Base-by-base conservation (phyloP, 208 protist genomes). In the Naegleria gruberi region DNA sequence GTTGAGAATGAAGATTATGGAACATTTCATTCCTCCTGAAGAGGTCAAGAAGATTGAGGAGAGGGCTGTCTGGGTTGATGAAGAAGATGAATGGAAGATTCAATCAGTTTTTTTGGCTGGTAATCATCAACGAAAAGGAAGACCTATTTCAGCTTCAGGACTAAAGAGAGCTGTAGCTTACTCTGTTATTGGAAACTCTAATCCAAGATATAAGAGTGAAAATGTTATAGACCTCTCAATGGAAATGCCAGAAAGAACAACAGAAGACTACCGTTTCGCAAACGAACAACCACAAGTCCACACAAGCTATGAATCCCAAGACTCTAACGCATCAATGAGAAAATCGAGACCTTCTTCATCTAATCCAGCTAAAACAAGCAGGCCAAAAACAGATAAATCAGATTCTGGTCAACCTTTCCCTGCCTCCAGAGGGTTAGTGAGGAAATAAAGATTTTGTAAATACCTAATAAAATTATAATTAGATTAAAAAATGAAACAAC, bases 231-330 rank as follows among this genome's bases (percentile, higher is more conserved):
- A 92, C 37, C 37, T 93, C 0, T 89, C 93, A 46, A 86, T 94
- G 34, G 93, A 94, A 46, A 92, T 94, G 91, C 93, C 93, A 26
- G 92, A 94, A 55, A 74, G 93, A 34, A 94, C 92, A 7, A 94
- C 93, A 43, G 77, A 90, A 81, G 93, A 94, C 45, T 94, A 94
- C 89, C 42, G 42, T n/a, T 26, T 34, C 3, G 15, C 12, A 30
- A 12, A 82, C 1, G 73, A 82, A 30, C 73, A 82, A 40, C 26
- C 15, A 65, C 51, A 10, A 55, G 46, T 55, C 12, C 30, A 10
- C 51, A 65, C 51, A 19, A 65, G 30, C 12, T 65, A 30, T 65
- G 51, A 65, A 23, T 23, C 51, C 30, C 19, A 65, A 19, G 51
- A 30, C 6, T 30, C 51, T 65, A 30, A 10, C 15, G 15, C 51